Evolutionary conservation across 345 rosid species (phyloP).

Genomic region (Murraya koenigii): DNA sequence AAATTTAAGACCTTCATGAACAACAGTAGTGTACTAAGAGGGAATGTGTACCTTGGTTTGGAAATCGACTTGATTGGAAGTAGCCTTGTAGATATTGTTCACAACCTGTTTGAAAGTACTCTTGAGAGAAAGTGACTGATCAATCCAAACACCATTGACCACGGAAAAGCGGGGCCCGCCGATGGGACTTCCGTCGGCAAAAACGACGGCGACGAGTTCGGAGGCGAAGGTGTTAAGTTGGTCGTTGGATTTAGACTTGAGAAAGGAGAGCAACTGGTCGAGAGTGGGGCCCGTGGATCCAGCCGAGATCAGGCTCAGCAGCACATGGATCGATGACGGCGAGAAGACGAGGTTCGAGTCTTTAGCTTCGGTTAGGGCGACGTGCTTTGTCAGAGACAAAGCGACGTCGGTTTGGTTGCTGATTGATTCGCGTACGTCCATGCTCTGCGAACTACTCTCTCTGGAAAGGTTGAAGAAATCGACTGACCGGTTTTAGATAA

Average conservation of each 20-base stretch:
- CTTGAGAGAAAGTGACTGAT: constrained; percentile 57
- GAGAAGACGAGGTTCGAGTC: constrained; percentile 65
- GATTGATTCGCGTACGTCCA: constrained; percentile 65
- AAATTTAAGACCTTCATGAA: neutral
- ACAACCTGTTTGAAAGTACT: constrained; percentile 53
- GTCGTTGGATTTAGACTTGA: constrained; percentile 51
- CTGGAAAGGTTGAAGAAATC: neutral
- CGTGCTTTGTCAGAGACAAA: constrained; percentile 41
- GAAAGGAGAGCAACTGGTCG: constrained; percentile 78
- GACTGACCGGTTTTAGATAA: neutral
- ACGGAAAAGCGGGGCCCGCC: constrained; percentile 70
- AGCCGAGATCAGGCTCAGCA: constrained; percentile 66
- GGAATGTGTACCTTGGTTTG: constrained; percentile 50
- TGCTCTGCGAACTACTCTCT: constrained; percentile 4
- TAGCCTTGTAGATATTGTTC: constrained; percentile 56
- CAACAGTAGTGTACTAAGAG: neutral
- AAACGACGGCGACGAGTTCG: constrained; percentile 53
- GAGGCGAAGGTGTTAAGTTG: constrained; percentile 56
- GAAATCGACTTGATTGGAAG: constrained; percentile 63
- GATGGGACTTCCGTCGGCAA: constrained; percentile 59
- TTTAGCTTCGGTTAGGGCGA: constrained; percentile 46
- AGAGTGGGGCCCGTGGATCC: constrained; percentile 64
- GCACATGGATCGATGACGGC: constrained; percentile 69
- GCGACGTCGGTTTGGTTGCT: constrained; percentile 55
- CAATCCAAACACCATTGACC: constrained; percentile 72